Evolutionary conservation across 225 moss, liverwort and hornwort species (phyloP), one percentile per base, ranked within the genome.

Genomic region (Takakia lepidozioides): DNA sequence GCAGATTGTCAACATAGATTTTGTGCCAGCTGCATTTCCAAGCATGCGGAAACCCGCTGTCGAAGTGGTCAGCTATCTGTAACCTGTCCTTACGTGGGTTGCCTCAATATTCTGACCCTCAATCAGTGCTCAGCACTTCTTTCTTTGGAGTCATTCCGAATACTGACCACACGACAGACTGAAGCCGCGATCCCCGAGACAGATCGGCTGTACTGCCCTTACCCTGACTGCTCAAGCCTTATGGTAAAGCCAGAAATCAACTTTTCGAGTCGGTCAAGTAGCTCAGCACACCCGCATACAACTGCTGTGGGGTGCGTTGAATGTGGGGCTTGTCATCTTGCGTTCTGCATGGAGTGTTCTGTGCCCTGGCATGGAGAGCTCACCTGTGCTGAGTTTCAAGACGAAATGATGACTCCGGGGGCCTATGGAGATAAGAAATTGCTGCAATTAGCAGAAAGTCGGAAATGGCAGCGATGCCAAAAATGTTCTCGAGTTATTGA

Each of bases 181-280:
- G 20, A 43, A 27, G 44, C 44, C 11, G 43, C 45, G 14, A 45
- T 57, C 9, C 57, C 57, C 7, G 57, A 57, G 44, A 43, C 14
- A 23, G 57, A 57, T 18, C 29, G 41, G 16, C 16, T 57, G 4
- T 57, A 57, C 22, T 57, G 57, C 18, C 57, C 57, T 13, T 57
- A 16, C n/a, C 57, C 45, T 15, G 24, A 57, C 13, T 57, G 57
- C 46, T 57, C 57, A 11, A 29, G 45, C 7, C 29, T 57, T 8
- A 45, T 45, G 57, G 27, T 28, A 19, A 55, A 18, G 55, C 55
- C 55, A 3, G 19, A 18, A 10, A 19, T 10, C 25, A 29, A 27
- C 2, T 22, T 2, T 46, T 15, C 6, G 43, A 47, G 42, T 18
- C 27, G 4, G n/a, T 40, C 42, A 29, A 20, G 20, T 15, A 22